Conservation (phyloP, 495 filamentous ascomycete species). For the Penicillium salamii region DNA sequence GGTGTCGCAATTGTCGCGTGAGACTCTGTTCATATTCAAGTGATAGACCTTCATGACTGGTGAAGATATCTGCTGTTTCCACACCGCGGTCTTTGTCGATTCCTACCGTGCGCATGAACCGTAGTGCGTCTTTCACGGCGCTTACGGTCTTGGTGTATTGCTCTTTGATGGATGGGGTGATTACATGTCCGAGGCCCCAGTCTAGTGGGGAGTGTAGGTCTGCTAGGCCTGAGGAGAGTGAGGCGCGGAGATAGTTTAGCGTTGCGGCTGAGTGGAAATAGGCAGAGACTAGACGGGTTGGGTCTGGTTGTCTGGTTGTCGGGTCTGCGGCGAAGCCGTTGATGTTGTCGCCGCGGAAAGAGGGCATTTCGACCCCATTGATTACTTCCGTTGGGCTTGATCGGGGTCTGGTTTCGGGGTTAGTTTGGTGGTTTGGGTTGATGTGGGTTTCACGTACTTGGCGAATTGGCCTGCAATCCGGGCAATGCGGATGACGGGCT, state of each 20-base stretch:
- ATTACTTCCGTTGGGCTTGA: conserved; percentile 83
- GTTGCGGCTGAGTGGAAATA: conserved; percentile 96
- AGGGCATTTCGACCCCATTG: conserved; percentile 76
- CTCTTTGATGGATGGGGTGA: conserved; percentile 73
- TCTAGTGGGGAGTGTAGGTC: conserved; percentile 91
- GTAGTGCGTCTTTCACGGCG: conserved; percentile 84
- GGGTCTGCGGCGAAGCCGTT: conserved; percentile 71
- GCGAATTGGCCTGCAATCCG: conserved; percentile 97
- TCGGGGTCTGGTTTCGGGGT: conserved; percentile 54
- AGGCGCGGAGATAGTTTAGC: conserved; percentile 83
- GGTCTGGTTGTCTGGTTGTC: conserved; percentile 73
- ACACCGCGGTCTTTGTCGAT: conserved; percentile 81
- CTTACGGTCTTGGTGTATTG: conserved; percentile 80
- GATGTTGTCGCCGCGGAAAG: conserved; percentile 92
- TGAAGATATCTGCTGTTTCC: conserved; percentile 92
- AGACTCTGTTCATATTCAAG: conserved; percentile 91
- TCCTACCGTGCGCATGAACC: conserved; percentile 94
- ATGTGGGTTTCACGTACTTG: conserved; percentile 46
- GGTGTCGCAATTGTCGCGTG: conserved; percentile 71
- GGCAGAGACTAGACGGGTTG: conserved; percentile 77
- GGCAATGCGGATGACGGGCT: conserved; percentile 90
- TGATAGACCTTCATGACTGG: conserved; percentile 90
- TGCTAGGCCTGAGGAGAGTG: conserved; percentile 83
- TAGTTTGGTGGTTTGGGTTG: not conserved
- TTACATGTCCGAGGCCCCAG: conserved; percentile 94